phyloP scores from a whole-genome alignment of 2,329 filamentous ascomycete genomes.

The Colletotrichum tofieldiae region DNA sequence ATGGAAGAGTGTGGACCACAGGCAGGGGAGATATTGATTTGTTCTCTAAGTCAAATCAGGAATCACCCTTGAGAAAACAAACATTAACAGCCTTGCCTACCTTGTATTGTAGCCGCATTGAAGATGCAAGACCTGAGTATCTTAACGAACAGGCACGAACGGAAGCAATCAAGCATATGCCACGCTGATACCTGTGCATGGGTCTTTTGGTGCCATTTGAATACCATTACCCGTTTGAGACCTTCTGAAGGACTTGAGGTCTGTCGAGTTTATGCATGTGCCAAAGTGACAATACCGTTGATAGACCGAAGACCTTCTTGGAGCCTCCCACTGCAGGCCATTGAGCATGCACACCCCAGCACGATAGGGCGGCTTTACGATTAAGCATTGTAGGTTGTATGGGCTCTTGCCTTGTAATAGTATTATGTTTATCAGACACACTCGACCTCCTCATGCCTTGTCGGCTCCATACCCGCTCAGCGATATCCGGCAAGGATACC shows the following conservation, averaged over 20 bases:
- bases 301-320: neutral
- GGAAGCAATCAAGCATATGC: neutral
- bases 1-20: too few relatives aligned
- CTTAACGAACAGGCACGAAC: neutral
- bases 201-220: neutral
- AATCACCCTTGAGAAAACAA: neutral
- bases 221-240: neutral
- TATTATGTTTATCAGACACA: neutral
- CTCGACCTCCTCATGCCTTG: neutral
- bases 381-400: neutral
- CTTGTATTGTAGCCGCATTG: neutral
- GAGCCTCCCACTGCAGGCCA: neutral
- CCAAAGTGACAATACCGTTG: neutral
- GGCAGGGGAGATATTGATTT: too few relatives aligned
- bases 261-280: neutral
- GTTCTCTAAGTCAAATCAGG: too few relatives aligned
- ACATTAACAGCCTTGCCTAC: neutral
- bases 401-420: neutral
- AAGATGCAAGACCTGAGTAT: neutral
- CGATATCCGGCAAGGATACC: slow-evolving; percentile 36
- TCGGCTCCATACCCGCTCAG: slow-evolving; percentile 17
- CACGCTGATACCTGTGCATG: neutral
- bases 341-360: neutral
- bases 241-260: neutral
- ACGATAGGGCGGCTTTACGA: neutral